phyloP scores from a whole-genome alignment of 75 land plant species.

The Picea sitchensis region DNA sequence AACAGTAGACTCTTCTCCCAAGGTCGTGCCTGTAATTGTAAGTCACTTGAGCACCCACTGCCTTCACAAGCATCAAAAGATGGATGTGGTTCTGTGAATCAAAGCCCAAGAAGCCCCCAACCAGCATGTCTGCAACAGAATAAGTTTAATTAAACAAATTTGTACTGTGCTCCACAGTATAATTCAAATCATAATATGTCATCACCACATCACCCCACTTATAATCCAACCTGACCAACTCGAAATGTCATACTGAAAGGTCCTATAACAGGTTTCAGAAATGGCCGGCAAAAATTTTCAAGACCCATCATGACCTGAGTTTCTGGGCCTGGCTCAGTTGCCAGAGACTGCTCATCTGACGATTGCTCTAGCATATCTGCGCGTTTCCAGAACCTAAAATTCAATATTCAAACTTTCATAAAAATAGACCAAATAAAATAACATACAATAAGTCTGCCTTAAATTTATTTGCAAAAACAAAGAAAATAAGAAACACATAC shows the following conservation, averaged over 20 bases:
- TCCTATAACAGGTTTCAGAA: constrained; percentile 13
- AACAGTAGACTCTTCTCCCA: neutral
- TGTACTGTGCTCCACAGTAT: constrained; percentile 23
- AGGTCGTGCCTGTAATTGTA: constrained; percentile 12
- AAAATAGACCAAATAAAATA: constrained; percentile 3
- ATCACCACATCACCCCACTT: constrained; percentile 30
- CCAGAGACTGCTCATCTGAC: constrained; percentile 44
- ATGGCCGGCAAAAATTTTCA: constrained; percentile 17
- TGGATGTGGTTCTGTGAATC: constrained; percentile 35
- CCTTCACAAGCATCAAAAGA: constrained; percentile 46
- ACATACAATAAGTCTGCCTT: neutral
- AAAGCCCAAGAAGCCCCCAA: constrained; percentile 44
- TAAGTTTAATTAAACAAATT: constrained; percentile 44
- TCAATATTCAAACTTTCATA: constrained; percentile 32
- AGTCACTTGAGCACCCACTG: constrained; percentile 24
- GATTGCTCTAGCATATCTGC: constrained; percentile 61
- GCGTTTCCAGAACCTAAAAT: constrained; percentile 57
- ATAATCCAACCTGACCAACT: constrained; percentile 17
- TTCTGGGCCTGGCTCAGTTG: constrained; percentile 40
- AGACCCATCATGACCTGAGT: constrained; percentile 52
- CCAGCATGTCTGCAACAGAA: constrained; percentile 76
- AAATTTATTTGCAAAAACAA: neutral
- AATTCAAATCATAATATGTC: constrained; percentile 34
- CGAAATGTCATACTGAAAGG: constrained; percentile 21
- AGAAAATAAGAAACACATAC: too few relatives aligned